Base-by-base conservation (phyloP, 2,329 filamentous ascomycete genomes). In the Amauroascus verrucosus region DNA sequence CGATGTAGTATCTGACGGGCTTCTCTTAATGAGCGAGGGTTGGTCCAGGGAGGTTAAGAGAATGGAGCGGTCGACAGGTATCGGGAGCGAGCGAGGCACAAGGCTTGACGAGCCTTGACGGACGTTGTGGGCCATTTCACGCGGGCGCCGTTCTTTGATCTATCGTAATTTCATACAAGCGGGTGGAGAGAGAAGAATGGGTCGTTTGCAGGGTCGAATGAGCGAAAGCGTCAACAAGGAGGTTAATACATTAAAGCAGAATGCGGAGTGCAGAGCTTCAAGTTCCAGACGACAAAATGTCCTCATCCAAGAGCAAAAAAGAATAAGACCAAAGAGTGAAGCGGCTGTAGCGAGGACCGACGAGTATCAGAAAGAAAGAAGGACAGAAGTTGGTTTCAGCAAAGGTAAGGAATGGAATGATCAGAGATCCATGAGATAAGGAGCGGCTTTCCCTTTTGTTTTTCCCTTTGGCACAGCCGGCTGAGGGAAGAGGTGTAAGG, bases 11-110 rank as follows among this genome's bases (percentile, higher is more conserved):
- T 48, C 51, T 13, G 45, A 50, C 22, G 51, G 49, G 32, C 46
- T 49, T 37, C 54, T 48, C 48, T 51, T 51, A 30, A 56, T 45
- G 22, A 16, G 54, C 8, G 50, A 52, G 5, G 50, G 50, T 8
- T 2, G n/a, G 14, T 45, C 50, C 18, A 52, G 7, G 8, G 38
- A 26, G 16, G 50, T 52, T 9, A 38, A n/a, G 18, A 37, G 14
- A 28, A 46, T n/a, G 32, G 41, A 40, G 13, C 32, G 22, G 2
- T 52, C 50, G 40, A 30, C 30, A 11, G 50, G 41, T 26, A 38
- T 37, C 20, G 50, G 14, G 32, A 38, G 32, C 13, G 40, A 28
- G 24, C 50, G 50, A 52, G 30, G 41, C 50, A 46, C 40, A 9
- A 45, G 22, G 22, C 20, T 30, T 18, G 50, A 46, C n/a, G 32